Evolutionary conservation across 2,329 filamentous ascomycete species (phyloP).

Genomic region (Lasiodiplodia sp.): DNA sequence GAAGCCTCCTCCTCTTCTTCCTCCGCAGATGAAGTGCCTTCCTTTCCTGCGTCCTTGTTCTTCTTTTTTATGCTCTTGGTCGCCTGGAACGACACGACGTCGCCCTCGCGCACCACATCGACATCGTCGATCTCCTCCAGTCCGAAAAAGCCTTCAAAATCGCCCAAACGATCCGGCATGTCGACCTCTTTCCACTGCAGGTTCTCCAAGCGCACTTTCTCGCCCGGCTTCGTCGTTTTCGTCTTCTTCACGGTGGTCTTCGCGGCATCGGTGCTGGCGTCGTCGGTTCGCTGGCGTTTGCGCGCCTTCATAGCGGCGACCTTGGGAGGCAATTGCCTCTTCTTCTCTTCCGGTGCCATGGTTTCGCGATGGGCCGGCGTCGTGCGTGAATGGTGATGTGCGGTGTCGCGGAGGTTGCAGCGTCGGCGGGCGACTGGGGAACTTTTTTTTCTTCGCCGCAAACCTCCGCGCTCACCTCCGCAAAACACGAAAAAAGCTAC

Average conservation of each 20-base stretch:
- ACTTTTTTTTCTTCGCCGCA: slow-evolving; percentile 27
- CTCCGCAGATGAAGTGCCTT: slow-evolving; percentile 22
- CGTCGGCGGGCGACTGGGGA: not conserved
- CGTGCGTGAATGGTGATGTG: not conserved
- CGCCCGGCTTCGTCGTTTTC: slow-evolving; percentile 9
- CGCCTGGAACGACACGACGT: slow-evolving; percentile 55
- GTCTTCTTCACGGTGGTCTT: slow-evolving; percentile 34
- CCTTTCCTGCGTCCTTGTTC: slow-evolving; percentile 38
- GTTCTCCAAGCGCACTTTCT: slow-evolving; percentile 55
- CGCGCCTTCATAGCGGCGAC: slow-evolving; percentile 49
- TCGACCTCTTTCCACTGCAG: slow-evolving; percentile 70
- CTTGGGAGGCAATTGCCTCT: slow-evolving; percentile 49
- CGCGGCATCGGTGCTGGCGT: slow-evolving; percentile 29
- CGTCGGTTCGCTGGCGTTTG: slow-evolving; percentile 47
- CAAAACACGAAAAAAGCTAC: slow-evolving; percentile 13
- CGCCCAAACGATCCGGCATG: slow-evolving; percentile 78
- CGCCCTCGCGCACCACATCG: slow-evolving; percentile 72
- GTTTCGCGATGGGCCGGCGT: slow-evolving; percentile 15
- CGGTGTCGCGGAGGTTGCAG: not conserved
- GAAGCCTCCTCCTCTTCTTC: slow-evolving; percentile 38
- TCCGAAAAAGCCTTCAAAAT: slow-evolving; percentile 93
- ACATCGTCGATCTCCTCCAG: slow-evolving; percentile 93
- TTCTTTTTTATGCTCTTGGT: slow-evolving; percentile 36
- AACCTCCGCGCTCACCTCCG: slow-evolving; percentile 30
- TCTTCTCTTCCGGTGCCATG: slow-evolving; percentile 40